Conservation (phyloP, 129 eudicot species). For the Tagetes patula region DNA sequence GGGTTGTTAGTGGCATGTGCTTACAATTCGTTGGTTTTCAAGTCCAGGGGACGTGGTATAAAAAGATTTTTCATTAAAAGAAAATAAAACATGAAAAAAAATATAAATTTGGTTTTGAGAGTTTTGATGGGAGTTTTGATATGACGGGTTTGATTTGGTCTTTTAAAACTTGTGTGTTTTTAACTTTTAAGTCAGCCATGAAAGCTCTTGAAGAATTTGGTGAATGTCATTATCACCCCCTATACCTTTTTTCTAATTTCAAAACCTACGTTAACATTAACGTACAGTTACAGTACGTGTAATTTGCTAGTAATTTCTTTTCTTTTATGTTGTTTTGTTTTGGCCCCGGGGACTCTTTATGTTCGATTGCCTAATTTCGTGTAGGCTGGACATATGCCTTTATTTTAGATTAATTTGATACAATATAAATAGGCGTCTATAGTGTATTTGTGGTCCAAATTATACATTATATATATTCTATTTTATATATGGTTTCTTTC, state of each 20-base stretch:
- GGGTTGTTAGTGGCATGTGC: too few relatives aligned
- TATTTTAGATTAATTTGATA: not conserved
- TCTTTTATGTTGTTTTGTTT: not conserved
- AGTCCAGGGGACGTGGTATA: too few relatives aligned
- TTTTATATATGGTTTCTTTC: too few relatives aligned
- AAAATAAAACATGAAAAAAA: not conserved
- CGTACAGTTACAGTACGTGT: constrained; percentile 1
- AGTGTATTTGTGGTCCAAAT: constrained; percentile 16
- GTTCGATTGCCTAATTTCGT: constrained; percentile 20
- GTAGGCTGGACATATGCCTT: not conserved
- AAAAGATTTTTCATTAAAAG: too few relatives aligned
- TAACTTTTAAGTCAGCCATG: constrained; percentile 27
- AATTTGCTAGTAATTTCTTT: not conserved
- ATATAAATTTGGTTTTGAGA: constrained; percentile 14
- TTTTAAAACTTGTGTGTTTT: constrained; percentile 9
- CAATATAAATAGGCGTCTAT: constrained; percentile 9
- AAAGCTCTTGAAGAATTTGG: constrained; percentile 21
- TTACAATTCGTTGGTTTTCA: too few relatives aligned
- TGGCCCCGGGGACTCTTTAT: constrained; percentile 2
- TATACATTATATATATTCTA: not conserved
- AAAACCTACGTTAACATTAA: constrained; percentile 16
- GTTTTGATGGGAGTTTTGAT: constrained; percentile 22
- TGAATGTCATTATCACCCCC: constrained; percentile 32
- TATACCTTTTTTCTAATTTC: constrained; percentile 24
- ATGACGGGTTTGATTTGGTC: constrained; percentile 38